Evolutionary conservation across 78 protist species (phyloP).

Genomic region (Dictyostelium firmibasis): DNA sequence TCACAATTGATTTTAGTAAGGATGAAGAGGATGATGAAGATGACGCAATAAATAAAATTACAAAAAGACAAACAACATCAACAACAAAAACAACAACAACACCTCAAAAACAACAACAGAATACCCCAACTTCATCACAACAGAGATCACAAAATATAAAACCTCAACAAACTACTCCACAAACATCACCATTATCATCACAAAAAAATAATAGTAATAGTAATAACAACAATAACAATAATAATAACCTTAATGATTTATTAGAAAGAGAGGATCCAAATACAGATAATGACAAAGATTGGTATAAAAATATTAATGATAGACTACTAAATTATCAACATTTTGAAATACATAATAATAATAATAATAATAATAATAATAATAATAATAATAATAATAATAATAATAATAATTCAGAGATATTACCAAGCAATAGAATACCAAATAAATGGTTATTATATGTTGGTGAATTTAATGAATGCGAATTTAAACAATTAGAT

Average conservation of each 20-base stretch:
- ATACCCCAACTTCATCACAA: neutral
- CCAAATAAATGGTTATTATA: neutral
- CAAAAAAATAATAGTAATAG: no score
- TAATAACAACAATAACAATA: no score
- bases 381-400: constrained; percentile 3
- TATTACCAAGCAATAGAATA: neutral
- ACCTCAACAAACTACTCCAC: neutral
- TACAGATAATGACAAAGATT: neutral
- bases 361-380: no score
- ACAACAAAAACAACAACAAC: neutral
- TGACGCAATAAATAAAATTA: neutral
- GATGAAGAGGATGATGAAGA: neutral
- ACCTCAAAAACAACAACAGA: neutral
- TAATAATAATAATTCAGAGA: neutral
- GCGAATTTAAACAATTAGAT: neutral
- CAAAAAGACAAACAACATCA: neutral
- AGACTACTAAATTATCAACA: neutral
- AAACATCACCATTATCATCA: neutral
- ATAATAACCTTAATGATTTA: neutral
- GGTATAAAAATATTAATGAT: neutral
- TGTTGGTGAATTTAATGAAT: neutral
- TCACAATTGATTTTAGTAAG: neutral
- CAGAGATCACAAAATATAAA: neutral
- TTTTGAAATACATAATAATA: neutral
- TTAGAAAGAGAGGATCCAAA: neutral